Base-by-base conservation (phyloP, 1,284 basidiomycete species). In the Microstroma glucosiphilum region DNA sequence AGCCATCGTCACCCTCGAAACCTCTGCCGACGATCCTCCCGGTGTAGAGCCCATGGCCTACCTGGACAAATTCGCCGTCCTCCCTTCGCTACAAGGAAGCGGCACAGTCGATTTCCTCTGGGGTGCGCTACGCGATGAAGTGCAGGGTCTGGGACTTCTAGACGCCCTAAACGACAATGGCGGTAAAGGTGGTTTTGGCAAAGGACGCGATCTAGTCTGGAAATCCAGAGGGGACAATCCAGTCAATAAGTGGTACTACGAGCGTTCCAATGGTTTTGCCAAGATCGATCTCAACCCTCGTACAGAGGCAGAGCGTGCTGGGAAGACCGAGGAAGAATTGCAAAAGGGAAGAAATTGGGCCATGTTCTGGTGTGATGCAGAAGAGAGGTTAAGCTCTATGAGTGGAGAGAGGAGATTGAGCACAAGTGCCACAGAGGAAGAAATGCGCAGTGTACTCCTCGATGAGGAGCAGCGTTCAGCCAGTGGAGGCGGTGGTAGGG, bases 231-330 rank as follows among this genome's bases (percentile, higher is more conserved):
- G 87, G 11, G 85, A 94, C 80, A 99, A 99, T 79, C 92, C 92
- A 0, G 88, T 98, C 60, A 99, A 99, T 81, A 94, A 93, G 80
- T 99, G 96, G 96, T 99, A 99, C 82, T 96, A 92, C 73, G 96
- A 99, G 79, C 87, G 96, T 41, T 89, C 88, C 76, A 90, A 89
- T 54, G 96, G 96, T 9, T 94, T 96, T 80, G 71, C 92, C 42
- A 85, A 89, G 60, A 85, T 91, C 81, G 73, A 76, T 4, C 75
- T 74, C 8, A 59, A 73, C 70, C 41, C 15, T 21, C 15, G 46
- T 25, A 40, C 15, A 4, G 30, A 37, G 30, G 4, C 30, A 37
- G 59, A 21, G 64, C 64, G 26, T 62, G 61, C 21, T 63, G 30
- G 15, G 13, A 6, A 60, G 21, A 19, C 30, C 6, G 57, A 61